These are phyloP conservation scores for Zarea fungicola DNA, from an alignment of 2,329 filamentous ascomycete genomes.

Conservation along the genomic window DNA sequence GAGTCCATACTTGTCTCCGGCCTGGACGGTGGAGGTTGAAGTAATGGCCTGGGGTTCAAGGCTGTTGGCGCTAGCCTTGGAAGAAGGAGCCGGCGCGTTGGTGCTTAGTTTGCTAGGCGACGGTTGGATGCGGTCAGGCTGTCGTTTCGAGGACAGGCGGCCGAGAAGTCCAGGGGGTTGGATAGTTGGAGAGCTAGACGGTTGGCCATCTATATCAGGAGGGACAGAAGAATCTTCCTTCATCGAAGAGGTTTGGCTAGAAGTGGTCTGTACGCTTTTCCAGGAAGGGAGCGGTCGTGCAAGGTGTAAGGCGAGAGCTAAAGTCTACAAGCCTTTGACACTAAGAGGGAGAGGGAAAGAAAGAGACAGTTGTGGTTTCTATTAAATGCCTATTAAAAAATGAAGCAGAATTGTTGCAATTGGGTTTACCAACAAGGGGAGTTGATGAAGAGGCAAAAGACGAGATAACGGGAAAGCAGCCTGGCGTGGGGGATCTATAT, in stretches of 20 bases:
- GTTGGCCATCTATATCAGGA: constrained; percentile 51
- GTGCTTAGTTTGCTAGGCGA: constrained; percentile 26
- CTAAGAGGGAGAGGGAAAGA: background rate
- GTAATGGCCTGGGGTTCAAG: constrained; percentile 19
- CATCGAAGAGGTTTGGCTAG: constrained; percentile 46
- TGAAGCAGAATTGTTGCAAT: constrained; percentile 5
- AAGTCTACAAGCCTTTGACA: background rate
- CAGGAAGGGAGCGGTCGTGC: background rate
- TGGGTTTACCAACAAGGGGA: background rate
- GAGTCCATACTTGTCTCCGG: constrained; percentile 13
- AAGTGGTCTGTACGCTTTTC: background rate
- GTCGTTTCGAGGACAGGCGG: constrained; percentile 30
- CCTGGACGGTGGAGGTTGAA: constrained; percentile 13
- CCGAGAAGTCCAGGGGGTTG: constrained; percentile 48
- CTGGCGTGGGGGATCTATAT: constrained; percentile 10
- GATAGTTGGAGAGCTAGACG: constrained; percentile 46
- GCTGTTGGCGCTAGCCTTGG: constrained; percentile 24
- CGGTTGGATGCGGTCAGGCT: constrained; percentile 18
- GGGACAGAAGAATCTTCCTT: constrained; percentile 53
- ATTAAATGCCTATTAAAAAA: background rate
- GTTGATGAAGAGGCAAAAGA: background rate
- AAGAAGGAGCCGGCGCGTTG: constrained; percentile 21
- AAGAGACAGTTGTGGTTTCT: background rate
- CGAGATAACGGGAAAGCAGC: background rate
- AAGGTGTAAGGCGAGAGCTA: background rate